Conservation (phyloP, 73 alveolate species). For the Paraurostyla sp. region DNA sequence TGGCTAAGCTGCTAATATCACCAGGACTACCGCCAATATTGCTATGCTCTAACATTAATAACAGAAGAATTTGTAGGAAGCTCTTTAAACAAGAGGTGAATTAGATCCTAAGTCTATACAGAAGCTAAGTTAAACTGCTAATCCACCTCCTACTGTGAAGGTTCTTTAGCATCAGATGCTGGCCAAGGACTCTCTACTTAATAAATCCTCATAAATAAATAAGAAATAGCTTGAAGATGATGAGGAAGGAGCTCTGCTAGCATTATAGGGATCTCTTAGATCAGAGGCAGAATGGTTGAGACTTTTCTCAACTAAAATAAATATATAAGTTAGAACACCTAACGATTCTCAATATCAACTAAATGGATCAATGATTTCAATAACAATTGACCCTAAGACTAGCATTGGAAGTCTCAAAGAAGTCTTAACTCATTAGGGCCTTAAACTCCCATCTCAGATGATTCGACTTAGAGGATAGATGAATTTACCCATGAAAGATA, state of each 20-base stretch:
- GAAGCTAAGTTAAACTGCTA: slow-evolving; percentile 9
- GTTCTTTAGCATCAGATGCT: neutral
- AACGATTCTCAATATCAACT: slow-evolving; percentile 40
- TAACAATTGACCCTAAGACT: slow-evolving; percentile 13
- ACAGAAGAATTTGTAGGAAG: slow-evolving; percentile 80
- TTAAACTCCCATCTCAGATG: slow-evolving; percentile 27
- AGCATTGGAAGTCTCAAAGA: slow-evolving; percentile 44
- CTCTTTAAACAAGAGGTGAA: slow-evolving; percentile 25
- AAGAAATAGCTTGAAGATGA: slow-evolving; percentile 29
- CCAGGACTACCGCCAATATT: slow-evolving; percentile 90
- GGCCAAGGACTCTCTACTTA: neutral
- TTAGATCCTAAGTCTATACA: slow-evolving; percentile 39
- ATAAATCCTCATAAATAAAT: neutral
- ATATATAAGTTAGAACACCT: slow-evolving; percentile 10
- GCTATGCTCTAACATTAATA: slow-evolving; percentile 85
- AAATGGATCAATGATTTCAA: slow-evolving; percentile 46
- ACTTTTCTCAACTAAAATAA: slow-evolving; percentile 55
- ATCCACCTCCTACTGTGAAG: slow-evolving; percentile 23
- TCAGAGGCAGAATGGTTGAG: slow-evolving; percentile 70
- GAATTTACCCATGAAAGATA: slow-evolving; percentile 62
- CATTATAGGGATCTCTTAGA: slow-evolving; percentile 21
- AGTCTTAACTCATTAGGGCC: neutral
- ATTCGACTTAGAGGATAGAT: slow-evolving; percentile 52
- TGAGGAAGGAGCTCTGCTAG: slow-evolving; percentile 37
- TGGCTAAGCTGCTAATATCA: slow-evolving; percentile 81